phyloP scores from a whole-genome alignment of 2,329 filamentous ascomycete species.

The Byssothecium circinans region DNA sequence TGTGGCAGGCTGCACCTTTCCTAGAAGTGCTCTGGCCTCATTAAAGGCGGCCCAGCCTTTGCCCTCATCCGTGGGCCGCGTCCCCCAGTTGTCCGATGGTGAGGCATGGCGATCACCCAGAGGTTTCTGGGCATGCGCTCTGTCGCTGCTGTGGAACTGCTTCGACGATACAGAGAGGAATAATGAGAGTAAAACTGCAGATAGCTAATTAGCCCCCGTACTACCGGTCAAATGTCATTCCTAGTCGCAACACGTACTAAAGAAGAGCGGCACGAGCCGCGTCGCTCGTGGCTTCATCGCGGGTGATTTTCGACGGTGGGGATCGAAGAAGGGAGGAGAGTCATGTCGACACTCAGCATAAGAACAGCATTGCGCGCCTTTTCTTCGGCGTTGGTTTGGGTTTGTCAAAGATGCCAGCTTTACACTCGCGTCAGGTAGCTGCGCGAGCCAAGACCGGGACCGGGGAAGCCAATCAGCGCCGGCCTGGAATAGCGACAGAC shows the following conservation, averaged over 20 bases:
- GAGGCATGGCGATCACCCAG: constrained; percentile 13
- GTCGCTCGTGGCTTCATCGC: constrained; percentile 40
- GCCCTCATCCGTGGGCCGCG: constrained; percentile 14
- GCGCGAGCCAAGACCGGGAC: not conserved
- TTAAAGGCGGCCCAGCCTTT: constrained; percentile 31
- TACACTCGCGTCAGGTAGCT: not conserved
- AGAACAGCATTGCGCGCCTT: constrained; percentile 17
- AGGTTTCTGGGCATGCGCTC: constrained; percentile 27
- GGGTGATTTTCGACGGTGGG: constrained; percentile 13
- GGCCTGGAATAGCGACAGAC: no score
- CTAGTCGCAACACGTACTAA: constrained; percentile 25
- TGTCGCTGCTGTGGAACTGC: constrained; percentile 25
- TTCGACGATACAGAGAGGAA: constrained; percentile 29
- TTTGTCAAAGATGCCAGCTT: constrained; percentile 41
- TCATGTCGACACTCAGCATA: constrained; percentile 38
- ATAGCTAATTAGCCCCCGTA: constrained; percentile 23
- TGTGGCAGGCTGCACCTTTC: constrained; percentile 45
- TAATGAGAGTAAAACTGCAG: constrained; percentile 36
- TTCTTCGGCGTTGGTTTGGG: constrained; percentile 9
- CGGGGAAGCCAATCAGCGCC: not conserved
- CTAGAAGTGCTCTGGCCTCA: constrained; percentile 47
- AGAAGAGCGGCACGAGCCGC: constrained; percentile 42
- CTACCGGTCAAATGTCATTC: constrained; percentile 5
- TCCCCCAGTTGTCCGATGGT: constrained; percentile 18
- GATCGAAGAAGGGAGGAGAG: constrained; percentile 14